Conservation (phyloP, 2,329 filamentous ascomycete species). For the Penicillium sp. region DNA sequence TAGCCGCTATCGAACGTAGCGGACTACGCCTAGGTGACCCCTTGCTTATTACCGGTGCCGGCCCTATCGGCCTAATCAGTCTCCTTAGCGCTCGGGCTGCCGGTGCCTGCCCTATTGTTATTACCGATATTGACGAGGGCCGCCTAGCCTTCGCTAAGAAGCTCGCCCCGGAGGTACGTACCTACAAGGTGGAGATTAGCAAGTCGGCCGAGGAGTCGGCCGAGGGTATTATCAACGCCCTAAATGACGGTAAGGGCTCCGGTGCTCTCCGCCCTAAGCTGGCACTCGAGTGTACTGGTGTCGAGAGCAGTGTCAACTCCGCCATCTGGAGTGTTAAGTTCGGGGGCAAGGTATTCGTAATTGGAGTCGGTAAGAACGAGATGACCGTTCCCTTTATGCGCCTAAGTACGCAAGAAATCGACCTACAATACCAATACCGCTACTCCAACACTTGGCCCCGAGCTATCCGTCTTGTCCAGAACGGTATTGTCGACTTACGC, state of each 20-base stretch:
- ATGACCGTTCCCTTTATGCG: conserved; percentile 96
- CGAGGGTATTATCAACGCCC: conserved; percentile 60
- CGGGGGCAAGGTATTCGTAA: conserved; percentile 93
- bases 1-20: conserved; percentile 81
- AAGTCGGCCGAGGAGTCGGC: conserved; percentile 63
- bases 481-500: conserved; percentile 73
- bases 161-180: conserved; percentile 71
- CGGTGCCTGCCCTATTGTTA: conserved; percentile 82
- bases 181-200: conserved; percentile 53
- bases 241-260: conserved; percentile 49
- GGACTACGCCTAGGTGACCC: conserved; percentile 77
- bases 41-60: conserved; percentile 83
- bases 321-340: conserved; percentile 91
- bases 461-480: conserved; percentile 81
- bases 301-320: conserved; percentile 78
- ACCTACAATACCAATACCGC: conserved; percentile 93
- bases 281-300: conserved; percentile 88
- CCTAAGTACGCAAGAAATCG: conserved; percentile 82
- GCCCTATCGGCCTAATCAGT: conserved; percentile 87
- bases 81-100: conserved; percentile 78
- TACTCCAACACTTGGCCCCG: conserved; percentile 96
- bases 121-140: conserved; percentile 89
- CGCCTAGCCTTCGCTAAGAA: conserved; percentile 79
- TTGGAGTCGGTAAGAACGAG: conserved; percentile 91
- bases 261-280: conserved; percentile 71